Evolutionary conservation across 768 basidiomycete genomes (phyloP), one percentile per base, ranked within the genome.

Genomic region (Filobasidium floriforme): DNA sequence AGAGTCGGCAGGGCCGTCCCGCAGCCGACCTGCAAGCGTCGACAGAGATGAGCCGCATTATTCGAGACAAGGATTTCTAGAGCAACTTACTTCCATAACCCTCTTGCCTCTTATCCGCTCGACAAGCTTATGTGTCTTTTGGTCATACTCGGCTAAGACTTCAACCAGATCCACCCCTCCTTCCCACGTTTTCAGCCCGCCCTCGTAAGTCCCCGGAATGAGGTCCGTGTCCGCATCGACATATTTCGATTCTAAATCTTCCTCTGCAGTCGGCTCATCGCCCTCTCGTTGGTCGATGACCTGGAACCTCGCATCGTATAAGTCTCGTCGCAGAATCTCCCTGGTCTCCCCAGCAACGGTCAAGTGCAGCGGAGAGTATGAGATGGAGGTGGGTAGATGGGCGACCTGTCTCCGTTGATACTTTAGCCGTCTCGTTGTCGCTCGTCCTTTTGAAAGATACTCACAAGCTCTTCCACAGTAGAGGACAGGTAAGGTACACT

Each of bases 111-210:
- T 73, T 5, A 81, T 69, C 28, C 73, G 73, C 2, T 61, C 66
- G 62, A 70, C 72, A 1, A 73, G 52, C 46, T 52, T 74, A 32
- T 71, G 57, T 5, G 66, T 71, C 68, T 12, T 59, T 41, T 59
- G 54, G 61, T 70, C 52, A 66, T 22, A 73, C 72, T 54, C 81
- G 67, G 24, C 62, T 46, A 80, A 57, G 44, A 87, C 88, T 41
- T 84, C 82, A 0, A 89, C 89, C 1, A 98, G 81, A 76, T 98
- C 94, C 15, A 92, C 79, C 59, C 89, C 89, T 70, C 91, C 94
- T 77, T 99, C 94, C 94, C 94, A 99, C 1, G 92, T 97, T 79
- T 98, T 97, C 61, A 98, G 77, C 6, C 94, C 94, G 24, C 94
- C 94, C 80, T 99, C 94, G 71, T 99, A 98, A 0, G 92, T 82